A percentile compares a stretch with the other conserved stretches of the same genome.
phyloP scores from a whole-genome alignment of 2,329 filamentous ascomycete species.

The Aspergillus sp. region DNA sequence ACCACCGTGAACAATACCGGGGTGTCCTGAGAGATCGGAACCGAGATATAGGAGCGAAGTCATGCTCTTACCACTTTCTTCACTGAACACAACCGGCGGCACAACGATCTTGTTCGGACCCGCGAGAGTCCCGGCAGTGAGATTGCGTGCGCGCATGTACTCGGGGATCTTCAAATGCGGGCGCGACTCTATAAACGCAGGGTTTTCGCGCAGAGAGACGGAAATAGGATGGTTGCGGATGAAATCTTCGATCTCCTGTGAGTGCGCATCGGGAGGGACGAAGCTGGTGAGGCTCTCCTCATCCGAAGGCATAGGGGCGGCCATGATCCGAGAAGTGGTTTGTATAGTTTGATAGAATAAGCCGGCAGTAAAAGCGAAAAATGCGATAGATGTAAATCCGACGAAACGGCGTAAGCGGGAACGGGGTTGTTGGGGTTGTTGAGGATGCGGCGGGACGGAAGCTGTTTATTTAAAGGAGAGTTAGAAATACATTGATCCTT shows the following conservation, averaged over 20 bases:
- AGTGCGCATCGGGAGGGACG: conserved; percentile 47
- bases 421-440: conserved; percentile 10
- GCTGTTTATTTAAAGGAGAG: background rate
- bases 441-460: conserved; percentile 5
- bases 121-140: conserved; percentile 73
- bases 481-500: background rate
- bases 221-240: conserved; percentile 73
- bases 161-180: conserved; percentile 82
- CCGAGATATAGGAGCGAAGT: conserved; percentile 74
- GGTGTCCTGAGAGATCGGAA: conserved; percentile 75
- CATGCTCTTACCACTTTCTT: conserved; percentile 61
- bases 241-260: conserved; percentile 59
- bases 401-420: conserved; percentile 29
- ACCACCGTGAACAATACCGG: conserved; percentile 84
- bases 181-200: conserved; percentile 65
- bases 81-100: conserved; percentile 70
- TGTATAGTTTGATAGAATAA: conserved; percentile 19
- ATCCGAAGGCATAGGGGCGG: conserved; percentile 51
- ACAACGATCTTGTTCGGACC: conserved; percentile 71
- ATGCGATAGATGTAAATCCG: conserved; percentile 31
- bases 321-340: conserved; percentile 27
- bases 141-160: conserved; percentile 61
- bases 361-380: conserved; percentile 28
- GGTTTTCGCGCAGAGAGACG: conserved; percentile 58
- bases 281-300: conserved; percentile 66